These are phyloP conservation scores for Colletotrichum scovillei DNA, from an alignment of 2,329 filamentous ascomycete species.

Conservation along the genomic window DNA sequence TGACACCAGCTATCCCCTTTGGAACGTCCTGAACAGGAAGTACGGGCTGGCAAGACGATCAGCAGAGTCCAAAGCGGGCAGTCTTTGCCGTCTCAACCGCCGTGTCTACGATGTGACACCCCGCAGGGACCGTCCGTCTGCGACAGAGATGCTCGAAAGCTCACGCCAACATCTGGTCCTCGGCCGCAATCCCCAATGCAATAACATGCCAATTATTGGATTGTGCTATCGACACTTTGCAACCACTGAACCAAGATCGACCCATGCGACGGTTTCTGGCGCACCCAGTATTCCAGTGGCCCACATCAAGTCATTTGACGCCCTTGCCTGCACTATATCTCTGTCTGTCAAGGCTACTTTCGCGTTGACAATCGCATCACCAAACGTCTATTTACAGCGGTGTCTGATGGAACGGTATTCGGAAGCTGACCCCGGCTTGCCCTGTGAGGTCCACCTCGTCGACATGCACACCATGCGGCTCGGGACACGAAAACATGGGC, in stretches of 20 bases:
- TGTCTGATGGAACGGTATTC: background rate
- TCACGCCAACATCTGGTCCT: background rate
- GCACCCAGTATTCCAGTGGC: background rate
- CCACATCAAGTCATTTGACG: background rate
- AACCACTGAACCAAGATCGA: background rate
- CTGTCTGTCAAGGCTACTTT: background rate
- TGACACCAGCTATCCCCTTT: background rate
- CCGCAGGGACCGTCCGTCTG: slow-evolving; percentile 26
- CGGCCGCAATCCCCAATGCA: background rate
- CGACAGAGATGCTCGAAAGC: slow-evolving; percentile 4
- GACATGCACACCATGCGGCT: slow-evolving; percentile 20
- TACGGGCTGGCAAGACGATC: background rate
- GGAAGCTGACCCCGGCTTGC: background rate
- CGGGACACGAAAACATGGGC: background rate
- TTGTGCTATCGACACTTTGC: background rate
- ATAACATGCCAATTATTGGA: slow-evolving; percentile 8
- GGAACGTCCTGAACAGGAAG: background rate
- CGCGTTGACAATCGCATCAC: slow-evolving; percentile 3
- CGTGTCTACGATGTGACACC: background rate
- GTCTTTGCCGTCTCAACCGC: background rate
- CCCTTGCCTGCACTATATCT: background rate
- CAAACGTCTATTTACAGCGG: slow-evolving; percentile 1
- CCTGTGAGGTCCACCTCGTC: background rate
- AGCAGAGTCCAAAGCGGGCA: background rate
- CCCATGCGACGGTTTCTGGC: background rate